Conservation (phyloP, 176 grass and related monocot genomes). For the Lolium rigidum region DNA sequence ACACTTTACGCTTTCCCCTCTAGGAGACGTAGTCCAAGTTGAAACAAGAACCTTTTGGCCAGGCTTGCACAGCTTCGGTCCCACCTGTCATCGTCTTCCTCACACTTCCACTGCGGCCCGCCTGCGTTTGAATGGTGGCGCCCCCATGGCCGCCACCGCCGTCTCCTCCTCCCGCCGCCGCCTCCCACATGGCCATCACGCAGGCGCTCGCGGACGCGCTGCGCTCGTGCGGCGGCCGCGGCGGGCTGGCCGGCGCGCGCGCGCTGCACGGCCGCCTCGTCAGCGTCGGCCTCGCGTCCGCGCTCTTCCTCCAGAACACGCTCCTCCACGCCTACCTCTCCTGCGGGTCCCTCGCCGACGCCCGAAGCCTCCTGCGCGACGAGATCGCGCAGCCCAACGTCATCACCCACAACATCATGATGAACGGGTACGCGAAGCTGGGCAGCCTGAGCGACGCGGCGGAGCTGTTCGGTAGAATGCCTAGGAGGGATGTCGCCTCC, state of each 20-base stretch:
- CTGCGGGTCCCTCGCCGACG: conserved; percentile 71
- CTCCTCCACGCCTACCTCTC: conserved; percentile 81
- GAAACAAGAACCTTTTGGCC: not conserved
- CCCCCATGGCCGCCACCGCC: conserved; percentile 65
- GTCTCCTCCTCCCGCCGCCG: conserved; percentile 11
- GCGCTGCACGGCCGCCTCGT: conserved; percentile 76
- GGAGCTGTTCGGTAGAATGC: conserved; percentile 89
- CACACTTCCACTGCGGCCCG: not conserved
- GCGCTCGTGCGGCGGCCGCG: conserved; percentile 49
- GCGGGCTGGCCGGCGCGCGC: conserved; percentile 53
- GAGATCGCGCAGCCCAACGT: conserved; percentile 67
- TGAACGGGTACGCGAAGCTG: conserved; percentile 64
- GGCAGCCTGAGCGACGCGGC: conserved; percentile 59
- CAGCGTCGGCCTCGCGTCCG: conserved; percentile 72
- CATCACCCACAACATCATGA: conserved; percentile 83
- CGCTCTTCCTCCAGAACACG: conserved; percentile 91
- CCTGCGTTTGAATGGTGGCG: conserved; percentile 84
- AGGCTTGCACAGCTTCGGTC: not conserved
- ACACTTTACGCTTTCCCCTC: not conserved
- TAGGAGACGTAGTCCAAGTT: not conserved
- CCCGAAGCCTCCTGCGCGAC: conserved; percentile 48
- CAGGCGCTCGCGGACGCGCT: conserved; percentile 71
- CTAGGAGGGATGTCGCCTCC: conserved; percentile 60
- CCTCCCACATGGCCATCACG: conserved; percentile 76
- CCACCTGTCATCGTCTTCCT: conserved; percentile 25